phyloP scores from a whole-genome alignment of 495 filamentous ascomycete genomes.

The Aspergillus bertholletiae region DNA sequence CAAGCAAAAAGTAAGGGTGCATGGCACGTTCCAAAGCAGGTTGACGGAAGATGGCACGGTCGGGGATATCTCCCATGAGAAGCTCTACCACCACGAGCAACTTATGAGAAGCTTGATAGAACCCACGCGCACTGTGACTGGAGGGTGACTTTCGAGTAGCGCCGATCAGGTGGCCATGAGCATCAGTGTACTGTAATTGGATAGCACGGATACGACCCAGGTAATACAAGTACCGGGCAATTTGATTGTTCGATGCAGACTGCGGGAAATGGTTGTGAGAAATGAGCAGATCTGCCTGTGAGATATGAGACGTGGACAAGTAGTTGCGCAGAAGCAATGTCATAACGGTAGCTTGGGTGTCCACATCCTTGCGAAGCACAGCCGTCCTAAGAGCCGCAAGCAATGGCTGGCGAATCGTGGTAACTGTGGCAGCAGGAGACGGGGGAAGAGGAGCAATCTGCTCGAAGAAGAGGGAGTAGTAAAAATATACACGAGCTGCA shows the following conservation, averaged over 20 bases:
- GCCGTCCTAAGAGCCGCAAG: constrained; percentile 87
- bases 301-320: constrained; percentile 91
- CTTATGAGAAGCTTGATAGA: constrained; percentile 93
- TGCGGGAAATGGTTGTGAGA: constrained; percentile 91
- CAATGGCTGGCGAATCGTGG: constrained; percentile 79
- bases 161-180: constrained; percentile 87
- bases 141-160: constrained; percentile 94
- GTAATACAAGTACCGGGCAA: constrained; percentile 94
- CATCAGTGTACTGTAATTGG: constrained; percentile 92
- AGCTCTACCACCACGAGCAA: constrained; percentile 91
- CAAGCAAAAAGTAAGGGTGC: constrained; percentile 86
- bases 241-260: constrained; percentile 94
- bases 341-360: constrained; percentile 93
- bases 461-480: constrained; percentile 92
- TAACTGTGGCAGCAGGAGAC: constrained; percentile 76
- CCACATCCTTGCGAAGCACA: constrained; percentile 90
- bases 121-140: constrained; percentile 81
- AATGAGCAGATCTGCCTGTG: constrained; percentile 92
- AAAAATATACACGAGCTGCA: constrained; percentile 95
- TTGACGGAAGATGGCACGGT: constrained; percentile 88
- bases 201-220: constrained; percentile 94
- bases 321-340: constrained; percentile 95
- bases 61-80: constrained; percentile 97
- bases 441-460: constrained; percentile 81
- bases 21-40: constrained; percentile 79